phyloP scores from a whole-genome alignment of 2,329 filamentous ascomycete genomes.

The Pseudogymnoascus sp. region DNA sequence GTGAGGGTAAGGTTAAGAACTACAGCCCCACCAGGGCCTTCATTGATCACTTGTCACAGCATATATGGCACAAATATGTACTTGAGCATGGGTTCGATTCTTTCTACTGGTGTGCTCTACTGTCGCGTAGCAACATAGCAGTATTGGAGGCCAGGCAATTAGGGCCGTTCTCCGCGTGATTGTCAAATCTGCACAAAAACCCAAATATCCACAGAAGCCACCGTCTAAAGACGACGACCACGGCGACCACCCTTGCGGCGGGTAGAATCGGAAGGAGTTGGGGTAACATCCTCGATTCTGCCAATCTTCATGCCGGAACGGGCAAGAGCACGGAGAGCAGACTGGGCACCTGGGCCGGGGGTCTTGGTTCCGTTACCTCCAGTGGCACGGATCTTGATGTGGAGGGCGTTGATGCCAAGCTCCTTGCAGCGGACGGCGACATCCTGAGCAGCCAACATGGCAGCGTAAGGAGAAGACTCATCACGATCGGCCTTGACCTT shows the following conservation, averaged over 20 bases:
- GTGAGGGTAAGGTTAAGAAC: background rate
- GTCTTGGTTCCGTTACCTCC: slow-evolving; percentile 99
- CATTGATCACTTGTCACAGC: background rate
- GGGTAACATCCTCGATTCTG: slow-evolving; percentile 98
- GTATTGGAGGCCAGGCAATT: slow-evolving; percentile 56
- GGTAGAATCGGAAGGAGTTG: slow-evolving; percentile 97
- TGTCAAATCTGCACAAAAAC: slow-evolving; percentile 56
- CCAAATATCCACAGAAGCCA: slow-evolving; percentile 30
- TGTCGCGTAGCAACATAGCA: slow-evolving; percentile 42
- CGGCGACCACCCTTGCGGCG: slow-evolving; percentile 99
- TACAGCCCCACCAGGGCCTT: background rate
- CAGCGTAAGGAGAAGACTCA: slow-evolving; percentile 98
- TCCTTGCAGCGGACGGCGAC: slow-evolving; percentile 86
- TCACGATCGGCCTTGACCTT: slow-evolving; percentile 99
- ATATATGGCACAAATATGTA: background rate
- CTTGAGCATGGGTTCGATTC: slow-evolving; percentile 8
- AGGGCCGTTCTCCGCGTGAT: slow-evolving; percentile 65
- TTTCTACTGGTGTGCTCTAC: slow-evolving; percentile 27
- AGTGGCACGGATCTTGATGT: slow-evolving; percentile 99
- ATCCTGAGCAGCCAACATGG: slow-evolving; percentile 99
- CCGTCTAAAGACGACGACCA: slow-evolving; percentile 95
- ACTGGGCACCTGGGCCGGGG: slow-evolving; percentile 97
- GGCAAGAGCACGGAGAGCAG: slow-evolving; percentile 94
- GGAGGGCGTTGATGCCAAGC: slow-evolving; percentile 84
- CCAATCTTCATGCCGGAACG: slow-evolving; percentile 99